Base-by-base conservation (phyloP, 129 eudicot genomes). In the Saposhnikovia divaricata region DNA sequence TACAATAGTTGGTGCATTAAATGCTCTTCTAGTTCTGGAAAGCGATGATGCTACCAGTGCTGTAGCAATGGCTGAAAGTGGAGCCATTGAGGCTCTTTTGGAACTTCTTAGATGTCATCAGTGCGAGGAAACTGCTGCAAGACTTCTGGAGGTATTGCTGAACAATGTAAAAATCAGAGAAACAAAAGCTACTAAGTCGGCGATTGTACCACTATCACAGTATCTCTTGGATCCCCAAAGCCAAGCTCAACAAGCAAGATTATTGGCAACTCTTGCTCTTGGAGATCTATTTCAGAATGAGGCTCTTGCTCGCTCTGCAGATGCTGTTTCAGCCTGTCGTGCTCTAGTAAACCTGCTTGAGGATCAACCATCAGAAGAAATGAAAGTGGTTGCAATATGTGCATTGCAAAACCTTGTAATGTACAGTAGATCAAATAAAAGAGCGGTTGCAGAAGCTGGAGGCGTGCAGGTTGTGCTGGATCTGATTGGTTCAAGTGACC, bases 391-490 rank as follows among this genome's bases (percentile, higher is more conserved):
- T 16, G 98, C 99, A 63, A 90, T 96, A 55, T 96, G 99, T 82
- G 93, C 99, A 39, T 83, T 96, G 77, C 99, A 96, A 85, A 96
- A 96, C 83, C 99, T 96, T 83, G 99, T 96, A 28, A 96, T 92
- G 97, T 89, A 89, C 84, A 96, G 99, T 86, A 88, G 96, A 40
- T 89, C 98, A 18, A 96, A 96, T 77, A 96, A 96, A 78, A 89
- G 99, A 82, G 99, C 99, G 1, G 99, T 96, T 85, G 99, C 99
- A 47, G 99, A 96, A 84, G 99, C 98, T 79, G 99, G 99, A 21
- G 99, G 99, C 31, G 98, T 96, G 72, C 99, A 96, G 84, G 96
- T 92, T 55, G 90, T 96, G 51, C 91, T 96, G 45, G 99, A 96
- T 87, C 82, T 96, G 80, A 96, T 96, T 83, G 89, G 97, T 77